A percentile compares a stretch with the other conserved stretches of the same genome.
Conservation (phyloP, 108 stramenopile genomes). For the Cyclotella sp. region DNA sequence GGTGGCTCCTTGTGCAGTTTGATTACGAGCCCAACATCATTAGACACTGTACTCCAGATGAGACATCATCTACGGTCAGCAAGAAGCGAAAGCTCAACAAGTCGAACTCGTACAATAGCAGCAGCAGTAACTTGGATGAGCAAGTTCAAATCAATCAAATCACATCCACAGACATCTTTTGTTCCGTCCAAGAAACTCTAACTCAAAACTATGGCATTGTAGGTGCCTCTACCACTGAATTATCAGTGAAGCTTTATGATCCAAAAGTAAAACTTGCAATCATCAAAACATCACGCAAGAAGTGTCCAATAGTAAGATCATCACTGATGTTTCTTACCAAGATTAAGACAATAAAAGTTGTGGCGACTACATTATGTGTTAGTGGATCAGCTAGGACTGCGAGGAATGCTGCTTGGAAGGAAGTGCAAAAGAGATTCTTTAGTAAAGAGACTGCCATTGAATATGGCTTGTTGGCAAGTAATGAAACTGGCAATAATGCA, state of each 20-base stretch:
- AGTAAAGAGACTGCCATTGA: conserved; percentile 15
- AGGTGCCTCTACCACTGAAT: conserved; percentile 23
- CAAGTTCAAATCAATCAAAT: conserved; percentile 22
- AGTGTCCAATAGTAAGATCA: conserved; percentile 51
- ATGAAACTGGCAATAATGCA: background rate
- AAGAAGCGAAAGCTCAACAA: conserved; percentile 34
- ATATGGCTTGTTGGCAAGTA: background rate
- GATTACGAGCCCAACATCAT: background rate
- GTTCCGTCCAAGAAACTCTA: conserved; percentile 35
- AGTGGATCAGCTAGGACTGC: conserved; percentile 76
- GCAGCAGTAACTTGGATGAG: background rate
- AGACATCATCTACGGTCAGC: background rate
- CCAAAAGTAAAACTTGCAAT: conserved; percentile 52
- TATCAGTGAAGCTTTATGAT: conserved; percentile 64
- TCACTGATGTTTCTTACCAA: conserved; percentile 53
- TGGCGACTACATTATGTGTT: conserved; percentile 58
- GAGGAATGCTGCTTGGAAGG: conserved; percentile 54
- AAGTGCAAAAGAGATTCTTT: conserved; percentile 46
- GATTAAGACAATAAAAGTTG: conserved; percentile 41
- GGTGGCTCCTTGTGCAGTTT: background rate
- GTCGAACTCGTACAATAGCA: conserved; percentile 10
- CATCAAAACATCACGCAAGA: conserved; percentile 63
- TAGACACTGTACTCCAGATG: background rate
- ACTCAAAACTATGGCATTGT: conserved; percentile 40
- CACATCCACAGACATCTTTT: conserved; percentile 36